Evolutionary conservation across 1,284 basidiomycete species (phyloP).

Genomic region (Apiotrichum montevideense): DNA sequence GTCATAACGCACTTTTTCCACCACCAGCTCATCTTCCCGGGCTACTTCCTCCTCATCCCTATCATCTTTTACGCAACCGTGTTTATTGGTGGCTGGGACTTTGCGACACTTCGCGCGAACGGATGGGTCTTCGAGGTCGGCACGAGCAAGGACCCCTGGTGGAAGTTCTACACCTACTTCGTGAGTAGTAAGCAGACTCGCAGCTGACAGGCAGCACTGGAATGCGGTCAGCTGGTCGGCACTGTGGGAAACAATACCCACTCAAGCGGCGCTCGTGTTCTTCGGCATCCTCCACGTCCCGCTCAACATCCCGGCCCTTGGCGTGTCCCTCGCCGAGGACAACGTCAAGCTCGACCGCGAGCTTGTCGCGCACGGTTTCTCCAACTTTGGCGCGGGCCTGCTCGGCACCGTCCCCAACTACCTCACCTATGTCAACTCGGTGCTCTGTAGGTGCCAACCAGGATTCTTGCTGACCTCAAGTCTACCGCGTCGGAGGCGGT

Average conservation of each 20-base stretch:
- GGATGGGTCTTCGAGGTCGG: constrained; percentile 91
- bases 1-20: constrained; percentile 73
- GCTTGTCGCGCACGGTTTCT: constrained; percentile 86
- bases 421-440: constrained; percentile 70
- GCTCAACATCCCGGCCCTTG: constrained; percentile 85
- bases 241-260: constrained; percentile 68
- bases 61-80: constrained; percentile 76
- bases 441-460: constrained; percentile 56
- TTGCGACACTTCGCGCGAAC: constrained; percentile 56
- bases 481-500: constrained; percentile 90
- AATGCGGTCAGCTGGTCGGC: constrained; percentile 57
- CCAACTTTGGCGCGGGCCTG: constrained; percentile 75
- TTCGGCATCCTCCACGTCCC: constrained; percentile 81
- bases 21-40: constrained; percentile 87
- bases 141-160: constrained; percentile 62
- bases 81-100: constrained; percentile 58
- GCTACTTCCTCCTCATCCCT: constrained; percentile 82
- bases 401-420: constrained; percentile 63
- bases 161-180: constrained; percentile 69
- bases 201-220: constrained; percentile 50
- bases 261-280: constrained; percentile 43
- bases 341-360: constrained; percentile 90
- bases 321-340: constrained; percentile 85
- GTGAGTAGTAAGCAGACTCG: constrained; percentile 48
- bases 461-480: constrained; percentile 32